Evolutionary conservation across 306 rosid genomes (phyloP).

Genomic region (Ziziphus jujuba): DNA sequence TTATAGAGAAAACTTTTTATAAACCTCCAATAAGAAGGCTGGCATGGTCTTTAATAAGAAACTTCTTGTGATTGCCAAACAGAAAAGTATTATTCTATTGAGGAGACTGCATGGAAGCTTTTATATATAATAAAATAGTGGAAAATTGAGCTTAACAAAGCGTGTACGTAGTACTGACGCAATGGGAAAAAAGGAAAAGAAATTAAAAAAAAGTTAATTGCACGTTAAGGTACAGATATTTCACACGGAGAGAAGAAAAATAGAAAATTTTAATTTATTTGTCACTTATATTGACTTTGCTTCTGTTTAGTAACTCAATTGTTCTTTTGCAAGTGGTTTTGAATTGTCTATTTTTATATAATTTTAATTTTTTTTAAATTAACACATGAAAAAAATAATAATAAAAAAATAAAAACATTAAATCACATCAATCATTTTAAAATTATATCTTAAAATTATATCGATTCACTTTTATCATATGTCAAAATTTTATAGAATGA

Average conservation of each 20-base stretch:
- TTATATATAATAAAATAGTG: slow-evolving; percentile 23
- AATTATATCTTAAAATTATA: no score
- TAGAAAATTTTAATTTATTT: slow-evolving; percentile 16
- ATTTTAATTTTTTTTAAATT: no score
- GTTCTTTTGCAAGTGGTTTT: slow-evolving; percentile 18
- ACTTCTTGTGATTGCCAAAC: slow-evolving; percentile 38
- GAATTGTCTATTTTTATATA: no score
- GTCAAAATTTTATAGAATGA: no score
- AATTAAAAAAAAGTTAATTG: background rate
- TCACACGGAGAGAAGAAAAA: slow-evolving; percentile 1
- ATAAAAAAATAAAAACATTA: no score
- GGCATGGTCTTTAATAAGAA: slow-evolving; percentile 7
- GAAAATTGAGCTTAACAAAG: background rate
- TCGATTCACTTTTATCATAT: no score
- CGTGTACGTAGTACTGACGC: background rate
- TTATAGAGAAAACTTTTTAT: slow-evolving; percentile 14
- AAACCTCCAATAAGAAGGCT: slow-evolving; percentile 24
- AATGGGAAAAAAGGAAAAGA: background rate
- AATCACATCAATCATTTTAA: no score
- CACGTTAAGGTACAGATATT: no score
- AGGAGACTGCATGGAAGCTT: slow-evolving; percentile 24
- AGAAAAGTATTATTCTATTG: slow-evolving; percentile 12
- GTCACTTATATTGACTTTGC: slow-evolving; percentile 37
- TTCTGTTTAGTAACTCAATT: slow-evolving; percentile 28
- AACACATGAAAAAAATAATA: no score